phyloP scores from a whole-genome alignment of 2,329 filamentous ascomycete genomes.

The Colletotrichum somersetense region DNA sequence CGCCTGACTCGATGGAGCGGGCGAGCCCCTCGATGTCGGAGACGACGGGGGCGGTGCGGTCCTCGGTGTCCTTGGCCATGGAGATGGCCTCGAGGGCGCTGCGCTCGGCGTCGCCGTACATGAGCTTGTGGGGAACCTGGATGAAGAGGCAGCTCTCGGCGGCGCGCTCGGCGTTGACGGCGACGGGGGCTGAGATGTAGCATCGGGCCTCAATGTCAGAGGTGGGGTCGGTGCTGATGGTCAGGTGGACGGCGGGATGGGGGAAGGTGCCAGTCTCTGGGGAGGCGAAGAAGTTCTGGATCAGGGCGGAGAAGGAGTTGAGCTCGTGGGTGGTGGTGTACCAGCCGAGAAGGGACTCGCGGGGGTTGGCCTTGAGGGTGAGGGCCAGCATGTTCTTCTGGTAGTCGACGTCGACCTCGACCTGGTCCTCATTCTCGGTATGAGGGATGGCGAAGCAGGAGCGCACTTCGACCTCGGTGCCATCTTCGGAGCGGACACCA shows the following conservation, averaged over 20 bases:
- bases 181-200: constrained; percentile 96
- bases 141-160: constrained; percentile 98
- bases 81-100: constrained; percentile 83
- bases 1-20: constrained; percentile 85
- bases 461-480: constrained; percentile 94
- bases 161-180: constrained; percentile 93
- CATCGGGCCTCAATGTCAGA: constrained; percentile 90
- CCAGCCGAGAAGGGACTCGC: constrained; percentile 96
- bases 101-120: constrained; percentile 81
- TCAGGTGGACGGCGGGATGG: constrained; percentile 97
- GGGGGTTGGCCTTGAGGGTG: constrained; percentile 92
- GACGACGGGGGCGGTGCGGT: constrained; percentile 78
- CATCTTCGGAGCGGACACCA: constrained; percentile 94
- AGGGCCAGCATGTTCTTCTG: constrained; percentile 99
- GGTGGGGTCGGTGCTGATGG: constrained; percentile 89
- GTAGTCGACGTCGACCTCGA: constrained; percentile 99
- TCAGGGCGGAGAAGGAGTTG: constrained; percentile 98
- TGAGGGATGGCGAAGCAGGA: constrained; percentile 98
- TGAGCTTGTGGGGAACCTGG: constrained; percentile 94
- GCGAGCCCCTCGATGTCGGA: constrained; percentile 93
- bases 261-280: constrained; percentile 98
- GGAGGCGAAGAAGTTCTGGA: constrained; percentile 99
- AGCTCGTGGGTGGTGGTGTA: constrained; percentile 97
- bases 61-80: constrained; percentile 82
- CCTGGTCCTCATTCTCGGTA: constrained; percentile 98